Evolutionary conservation across 2,329 filamentous ascomycete genomes (phyloP).

Genomic region (Rosellinia necatrix): DNA sequence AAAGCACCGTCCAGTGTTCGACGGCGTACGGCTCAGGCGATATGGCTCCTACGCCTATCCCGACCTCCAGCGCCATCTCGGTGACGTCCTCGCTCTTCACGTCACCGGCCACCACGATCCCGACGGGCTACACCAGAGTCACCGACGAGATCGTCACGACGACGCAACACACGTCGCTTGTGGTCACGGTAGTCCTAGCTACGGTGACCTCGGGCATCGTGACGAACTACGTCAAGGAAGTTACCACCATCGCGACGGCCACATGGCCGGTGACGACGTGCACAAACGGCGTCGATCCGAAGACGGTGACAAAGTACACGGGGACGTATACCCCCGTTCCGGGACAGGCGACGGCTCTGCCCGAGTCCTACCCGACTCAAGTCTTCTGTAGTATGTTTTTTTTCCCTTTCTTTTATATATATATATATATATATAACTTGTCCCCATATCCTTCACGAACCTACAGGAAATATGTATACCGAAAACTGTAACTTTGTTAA

Average conservation of each 20-base stretch:
- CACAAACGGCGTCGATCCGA: constrained; percentile 27
- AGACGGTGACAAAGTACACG: constrained; percentile 34
- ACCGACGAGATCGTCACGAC: constrained; percentile 24
- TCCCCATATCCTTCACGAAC: no score
- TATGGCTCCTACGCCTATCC: constrained; percentile 26
- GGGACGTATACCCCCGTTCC: constrained; percentile 33
- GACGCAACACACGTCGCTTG: constrained; percentile 20
- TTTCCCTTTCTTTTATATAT: no score
- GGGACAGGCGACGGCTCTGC: constrained; percentile 32
- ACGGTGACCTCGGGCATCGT: constrained; percentile 25
- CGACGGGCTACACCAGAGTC: constrained; percentile 18
- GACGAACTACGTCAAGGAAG: constrained; percentile 3
- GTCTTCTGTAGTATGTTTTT: constrained; percentile 33
- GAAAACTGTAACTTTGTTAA: no score
- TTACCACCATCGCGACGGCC: constrained; percentile 30
- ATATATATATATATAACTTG: no score
- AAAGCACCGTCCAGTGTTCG: constrained; percentile 23
- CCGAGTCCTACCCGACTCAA: constrained; percentile 27
- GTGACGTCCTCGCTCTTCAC: constrained; percentile 16
- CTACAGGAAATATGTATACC: no score
- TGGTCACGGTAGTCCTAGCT: background rate
- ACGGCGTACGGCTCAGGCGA: constrained; percentile 25
- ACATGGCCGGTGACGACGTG: constrained; percentile 30
- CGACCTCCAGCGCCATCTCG: constrained; percentile 20
- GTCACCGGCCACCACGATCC: constrained; percentile 19